Conservation (phyloP, 2,329 filamentous ascomycete species). For the Colletotrichum abscissum region DNA sequence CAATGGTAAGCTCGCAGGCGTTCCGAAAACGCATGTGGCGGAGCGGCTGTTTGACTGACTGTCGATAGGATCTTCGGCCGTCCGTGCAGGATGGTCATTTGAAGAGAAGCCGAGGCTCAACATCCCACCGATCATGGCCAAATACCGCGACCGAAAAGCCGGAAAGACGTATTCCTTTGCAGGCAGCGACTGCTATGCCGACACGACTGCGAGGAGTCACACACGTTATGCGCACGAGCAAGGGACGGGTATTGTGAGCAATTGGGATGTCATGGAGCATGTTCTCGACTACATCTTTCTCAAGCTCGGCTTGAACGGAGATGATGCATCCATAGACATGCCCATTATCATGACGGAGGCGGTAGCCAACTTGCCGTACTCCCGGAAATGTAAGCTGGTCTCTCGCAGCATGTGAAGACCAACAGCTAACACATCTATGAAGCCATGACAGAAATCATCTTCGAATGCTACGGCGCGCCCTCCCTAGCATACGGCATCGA, state of each 20-base stretch:
- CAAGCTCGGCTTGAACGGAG: conserved; percentile 87
- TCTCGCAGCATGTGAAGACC: background rate
- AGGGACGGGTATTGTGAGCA: conserved; percentile 90
- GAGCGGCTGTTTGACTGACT: conserved; percentile 24
- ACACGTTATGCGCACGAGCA: conserved; percentile 91
- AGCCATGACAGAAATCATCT: conserved; percentile 98
- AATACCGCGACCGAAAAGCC: conserved; percentile 94
- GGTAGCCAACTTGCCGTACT: conserved; percentile 89
- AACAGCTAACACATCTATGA: conserved; percentile 41
- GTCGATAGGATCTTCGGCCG: conserved; percentile 79
- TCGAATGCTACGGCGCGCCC: conserved; percentile 93
- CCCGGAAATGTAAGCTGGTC: conserved; percentile 76
- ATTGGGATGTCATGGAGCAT: conserved; percentile 98
- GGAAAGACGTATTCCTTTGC: conserved; percentile 93
- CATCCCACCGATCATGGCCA: conserved; percentile 90
- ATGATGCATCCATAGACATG: conserved; percentile 79
- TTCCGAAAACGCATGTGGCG: background rate
- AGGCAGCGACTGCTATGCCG: conserved; percentile 91
- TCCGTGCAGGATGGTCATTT: conserved; percentile 97
- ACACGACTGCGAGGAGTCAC: conserved; percentile 91
- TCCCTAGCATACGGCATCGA: conserved; percentile 95
- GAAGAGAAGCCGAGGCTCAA: conserved; percentile 83
- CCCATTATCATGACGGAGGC: conserved; percentile 97
- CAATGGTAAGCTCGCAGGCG: conserved; percentile 76
- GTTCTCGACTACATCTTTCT: conserved; percentile 94